Percentiles rank a stretch among this genome's conserved stretches.
Evolutionary conservation across 116 monocot species (phyloP).

Genomic region (Posidonia oceanica): DNA sequence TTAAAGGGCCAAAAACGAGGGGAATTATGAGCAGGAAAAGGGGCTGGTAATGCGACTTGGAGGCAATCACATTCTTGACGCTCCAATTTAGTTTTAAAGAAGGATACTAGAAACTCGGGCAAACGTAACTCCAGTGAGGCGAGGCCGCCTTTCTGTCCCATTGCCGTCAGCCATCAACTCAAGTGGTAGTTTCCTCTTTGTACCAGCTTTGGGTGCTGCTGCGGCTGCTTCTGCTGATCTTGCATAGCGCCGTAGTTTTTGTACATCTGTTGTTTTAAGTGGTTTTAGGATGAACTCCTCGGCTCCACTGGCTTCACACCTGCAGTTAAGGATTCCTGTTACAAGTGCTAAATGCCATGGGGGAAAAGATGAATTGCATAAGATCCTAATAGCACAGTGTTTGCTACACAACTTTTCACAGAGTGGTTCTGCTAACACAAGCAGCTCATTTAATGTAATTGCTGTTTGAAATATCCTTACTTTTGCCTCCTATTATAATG

Average conservation of each 20-base stretch:
- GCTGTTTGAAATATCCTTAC: no score
- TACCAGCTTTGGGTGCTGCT: constrained; percentile 4
- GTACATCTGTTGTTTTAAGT: constrained; percentile 33
- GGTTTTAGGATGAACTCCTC: constrained; percentile 78
- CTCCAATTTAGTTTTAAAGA: no score
- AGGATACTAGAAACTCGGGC: constrained; percentile 2
- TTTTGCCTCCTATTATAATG: no score
- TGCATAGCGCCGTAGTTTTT: constrained; percentile 29
- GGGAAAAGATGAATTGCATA: no score
- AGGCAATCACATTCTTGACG: no score
- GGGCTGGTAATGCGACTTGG: neutral
- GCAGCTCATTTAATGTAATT: no score
- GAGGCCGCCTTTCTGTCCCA: constrained; percentile 19
- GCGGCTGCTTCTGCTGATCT: constrained; percentile 1
- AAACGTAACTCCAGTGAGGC: constrained; percentile 35
- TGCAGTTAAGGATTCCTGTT: constrained; percentile 7
- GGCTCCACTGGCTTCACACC: constrained; percentile 48
- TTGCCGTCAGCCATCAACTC: constrained; percentile 22
- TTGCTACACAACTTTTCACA: no score
- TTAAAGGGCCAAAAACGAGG: no score
- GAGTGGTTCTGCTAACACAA: no score
- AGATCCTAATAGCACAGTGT: no score
- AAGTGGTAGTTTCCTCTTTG: constrained; percentile 34
- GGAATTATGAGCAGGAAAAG: neutral
- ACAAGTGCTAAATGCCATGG: no score